These are phyloP conservation scores for Coleophoma eucalyptorum DNA, from an alignment of 2,329 filamentous ascomycete species.

Conservation along the genomic window DNA sequence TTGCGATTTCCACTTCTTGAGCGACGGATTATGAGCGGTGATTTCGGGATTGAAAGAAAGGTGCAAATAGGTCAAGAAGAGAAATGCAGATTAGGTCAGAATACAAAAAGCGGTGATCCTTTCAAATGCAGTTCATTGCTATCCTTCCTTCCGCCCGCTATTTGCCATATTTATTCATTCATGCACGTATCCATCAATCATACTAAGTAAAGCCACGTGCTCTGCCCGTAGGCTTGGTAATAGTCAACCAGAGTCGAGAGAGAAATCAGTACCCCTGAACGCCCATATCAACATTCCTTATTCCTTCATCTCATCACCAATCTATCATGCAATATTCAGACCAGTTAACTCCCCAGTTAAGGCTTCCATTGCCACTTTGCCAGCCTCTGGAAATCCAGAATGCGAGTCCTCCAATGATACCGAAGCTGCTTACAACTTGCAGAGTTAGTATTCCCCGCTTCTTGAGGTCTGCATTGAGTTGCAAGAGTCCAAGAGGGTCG, in stretches of 20 bases:
- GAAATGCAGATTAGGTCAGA: no score
- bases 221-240: not conserved
- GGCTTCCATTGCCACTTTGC: not conserved
- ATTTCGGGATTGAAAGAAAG: no score
- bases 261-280: not conserved
- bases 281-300: not conserved
- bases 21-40: no score
- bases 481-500: slow-evolving; percentile 77
- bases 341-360: slow-evolving; percentile 11
- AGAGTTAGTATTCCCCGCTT: slow-evolving; percentile 63
- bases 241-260: not conserved
- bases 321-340: slow-evolving; percentile 15
- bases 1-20: no score
- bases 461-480: slow-evolving; percentile 63
- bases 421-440: slow-evolving; percentile 70
- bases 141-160: no score
- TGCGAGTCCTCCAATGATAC: slow-evolving; percentile 69
- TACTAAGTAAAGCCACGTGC: not conserved
- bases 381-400: slow-evolving; percentile 49
- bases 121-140: no score
- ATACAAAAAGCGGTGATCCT: no score
- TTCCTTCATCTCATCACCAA: slow-evolving; percentile 6
- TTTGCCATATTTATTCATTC: no score
- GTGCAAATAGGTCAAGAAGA: no score
- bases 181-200: not conserved